Evolutionary conservation across 345 rosid genomes (phyloP).

Genomic region (Trapa bicornis): DNA sequence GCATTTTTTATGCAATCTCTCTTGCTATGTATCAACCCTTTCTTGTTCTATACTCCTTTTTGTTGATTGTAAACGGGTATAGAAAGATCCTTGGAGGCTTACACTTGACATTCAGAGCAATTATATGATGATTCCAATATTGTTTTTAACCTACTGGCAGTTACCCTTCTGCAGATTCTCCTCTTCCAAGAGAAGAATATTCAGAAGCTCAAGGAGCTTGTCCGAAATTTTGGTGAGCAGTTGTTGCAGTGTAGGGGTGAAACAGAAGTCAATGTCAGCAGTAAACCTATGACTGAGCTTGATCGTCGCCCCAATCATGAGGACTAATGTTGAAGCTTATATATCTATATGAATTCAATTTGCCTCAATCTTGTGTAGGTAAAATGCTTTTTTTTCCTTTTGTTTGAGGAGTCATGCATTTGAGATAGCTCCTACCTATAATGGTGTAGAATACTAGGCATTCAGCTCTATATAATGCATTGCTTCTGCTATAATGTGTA

Average conservation of each 20-base stretch:
- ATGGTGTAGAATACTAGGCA: not conserved
- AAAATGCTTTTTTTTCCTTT: not conserved
- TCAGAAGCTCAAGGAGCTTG: conserved; percentile 50
- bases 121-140: not conserved
- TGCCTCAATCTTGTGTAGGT: conserved; percentile 1
- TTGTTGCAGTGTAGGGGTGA: conserved; percentile 42
- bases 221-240: conserved; percentile 41
- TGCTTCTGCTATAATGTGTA: not conserved
- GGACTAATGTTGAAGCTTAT: conserved; percentile 17
- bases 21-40: not conserved
- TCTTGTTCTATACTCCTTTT: not conserved
- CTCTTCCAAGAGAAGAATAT: conserved; percentile 62
- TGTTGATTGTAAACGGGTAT: not conserved
- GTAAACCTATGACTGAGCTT: conserved; percentile 32
- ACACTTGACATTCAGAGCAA: not conserved
- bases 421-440: not conserved
- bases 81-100: not conserved
- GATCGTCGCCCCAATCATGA: conserved; percentile 32
- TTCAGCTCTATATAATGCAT: not conserved
- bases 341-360: not conserved
- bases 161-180: conserved; percentile 35
- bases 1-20: not conserved
- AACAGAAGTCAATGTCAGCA: conserved; percentile 21
- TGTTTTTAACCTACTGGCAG: not conserved
- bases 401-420: not conserved